A percentile compares a stretch with the other conserved stretches of the same genome.
These are phyloP conservation scores for Lachnellula subtilissima DNA, from an alignment of 2,329 filamentous ascomycete species.

Conservation along the genomic window DNA sequence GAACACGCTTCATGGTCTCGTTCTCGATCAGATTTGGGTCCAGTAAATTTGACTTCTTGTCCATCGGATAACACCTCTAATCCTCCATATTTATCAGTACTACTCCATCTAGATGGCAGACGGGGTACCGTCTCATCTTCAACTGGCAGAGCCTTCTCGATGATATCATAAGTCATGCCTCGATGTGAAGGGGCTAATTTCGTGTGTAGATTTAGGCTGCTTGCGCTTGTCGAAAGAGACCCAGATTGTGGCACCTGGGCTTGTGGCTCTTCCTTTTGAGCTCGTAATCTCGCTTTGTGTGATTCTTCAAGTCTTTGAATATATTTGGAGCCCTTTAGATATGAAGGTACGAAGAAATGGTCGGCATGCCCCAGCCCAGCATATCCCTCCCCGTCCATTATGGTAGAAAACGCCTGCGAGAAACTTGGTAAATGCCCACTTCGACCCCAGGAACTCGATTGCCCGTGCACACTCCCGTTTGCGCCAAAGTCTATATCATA, in stretches of 20 bases:
- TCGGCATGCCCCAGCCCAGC: constrained; percentile 25
- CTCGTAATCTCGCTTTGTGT: constrained; percentile 56
- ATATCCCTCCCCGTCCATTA: constrained; percentile 27
- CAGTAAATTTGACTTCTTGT: constrained; percentile 60
- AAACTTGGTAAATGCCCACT: constrained; percentile 29
- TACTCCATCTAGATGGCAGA: constrained; percentile 79
- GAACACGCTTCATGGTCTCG: constrained; percentile 72
- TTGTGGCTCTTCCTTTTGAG: constrained; percentile 38
- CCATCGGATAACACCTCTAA: constrained; percentile 74
- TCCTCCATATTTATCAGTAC: constrained; percentile 65
- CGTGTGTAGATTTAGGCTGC: constrained; percentile 46
- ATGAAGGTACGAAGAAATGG: constrained; percentile 76
- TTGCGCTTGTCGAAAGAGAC: constrained; percentile 51
- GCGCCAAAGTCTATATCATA: constrained; percentile 26
- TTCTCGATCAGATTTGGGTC: constrained; percentile 42
- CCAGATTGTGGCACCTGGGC: constrained; percentile 40
- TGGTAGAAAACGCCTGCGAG: constrained; percentile 30
- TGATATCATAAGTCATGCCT: constrained; percentile 77
- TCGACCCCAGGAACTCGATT: constrained; percentile 25
- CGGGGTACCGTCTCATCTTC: constrained; percentile 62
- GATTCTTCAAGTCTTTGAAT: constrained; percentile 69
- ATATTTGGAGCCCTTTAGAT: constrained; percentile 73
- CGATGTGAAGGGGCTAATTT: constrained; percentile 63
- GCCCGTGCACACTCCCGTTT: constrained; percentile 21
- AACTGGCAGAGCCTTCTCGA: constrained; percentile 63